Evolutionary conservation across 1,139 yeast genomes (phyloP).

Genomic region (Taphrina wiesneri): DNA sequence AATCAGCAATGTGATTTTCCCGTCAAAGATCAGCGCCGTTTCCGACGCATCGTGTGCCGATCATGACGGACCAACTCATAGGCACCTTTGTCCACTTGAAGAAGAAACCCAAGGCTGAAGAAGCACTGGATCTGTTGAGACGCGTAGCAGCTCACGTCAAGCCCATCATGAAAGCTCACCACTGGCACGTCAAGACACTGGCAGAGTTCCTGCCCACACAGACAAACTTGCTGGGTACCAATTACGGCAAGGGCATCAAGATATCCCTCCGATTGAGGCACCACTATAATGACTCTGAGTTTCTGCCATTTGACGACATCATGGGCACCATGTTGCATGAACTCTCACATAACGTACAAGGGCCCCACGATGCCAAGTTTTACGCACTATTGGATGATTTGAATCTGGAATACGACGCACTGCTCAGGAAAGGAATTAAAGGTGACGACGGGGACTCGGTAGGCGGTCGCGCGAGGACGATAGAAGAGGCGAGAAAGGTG

Average conservation of each 20-base stretch:
- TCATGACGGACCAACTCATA: slow-evolving; percentile 2
- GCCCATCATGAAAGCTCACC: slow-evolving; percentile 71
- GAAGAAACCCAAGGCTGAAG: slow-evolving; percentile 5
- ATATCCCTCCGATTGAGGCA: slow-evolving; percentile 68
- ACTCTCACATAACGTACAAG: slow-evolving; percentile 73
- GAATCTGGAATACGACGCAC: slow-evolving; percentile 58
- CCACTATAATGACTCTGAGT: slow-evolving; percentile 58
- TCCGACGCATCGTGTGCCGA: no score
- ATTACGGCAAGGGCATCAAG: slow-evolving; percentile 80
- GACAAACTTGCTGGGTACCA: slow-evolving; percentile 68
- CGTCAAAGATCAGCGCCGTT: no score
- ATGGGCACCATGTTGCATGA: slow-evolving; percentile 89
- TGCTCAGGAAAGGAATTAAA: slow-evolving; percentile 51
- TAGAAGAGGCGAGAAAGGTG: slow-evolving; percentile 1
- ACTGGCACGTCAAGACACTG: slow-evolving; percentile 65
- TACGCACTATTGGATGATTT: slow-evolving; percentile 66
- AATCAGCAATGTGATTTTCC: no score
- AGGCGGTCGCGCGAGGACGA: slow-evolving; percentile 42
- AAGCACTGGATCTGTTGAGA: slow-evolving; percentile 4
- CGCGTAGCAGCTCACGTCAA: slow-evolving; percentile 41
- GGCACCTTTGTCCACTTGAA: slow-evolving; percentile 21
- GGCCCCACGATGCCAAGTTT: slow-evolving; percentile 77
- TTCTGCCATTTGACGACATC: slow-evolving; percentile 66
- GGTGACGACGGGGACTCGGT: slow-evolving; percentile 45
- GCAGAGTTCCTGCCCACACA: slow-evolving; percentile 85